A percentile compares a stretch with the other conserved stretches of the same genome.
Evolutionary conservation across 805 yeast species (phyloP).

Genomic region (Ogataea corticis): DNA sequence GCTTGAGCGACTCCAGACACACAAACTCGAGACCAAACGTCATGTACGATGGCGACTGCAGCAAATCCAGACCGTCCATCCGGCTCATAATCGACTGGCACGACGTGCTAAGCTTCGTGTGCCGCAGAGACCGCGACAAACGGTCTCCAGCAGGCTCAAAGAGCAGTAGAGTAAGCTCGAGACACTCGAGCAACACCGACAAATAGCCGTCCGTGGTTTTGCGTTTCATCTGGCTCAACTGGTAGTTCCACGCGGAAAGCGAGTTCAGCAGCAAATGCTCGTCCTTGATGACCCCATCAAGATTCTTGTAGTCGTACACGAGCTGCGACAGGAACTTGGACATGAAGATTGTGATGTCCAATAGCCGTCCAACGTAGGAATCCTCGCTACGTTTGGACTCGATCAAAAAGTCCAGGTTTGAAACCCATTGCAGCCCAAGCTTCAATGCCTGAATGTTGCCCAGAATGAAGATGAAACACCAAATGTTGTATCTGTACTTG

Average conservation of each 20-base stretch:
- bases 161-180: conserved; percentile 22
- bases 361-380: conserved; percentile 20
- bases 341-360: conserved; percentile 21
- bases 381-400: conserved; percentile 17
- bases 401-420: conserved; percentile 19
- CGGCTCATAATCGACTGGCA: conserved; percentile 10
- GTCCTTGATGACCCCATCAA: conserved; percentile 15
- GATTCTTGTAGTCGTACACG: conserved; percentile 19
- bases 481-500: conserved; percentile 23
- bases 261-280: conserved; percentile 22
- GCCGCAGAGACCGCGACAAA: conserved; percentile 11
- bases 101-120: conserved; percentile 8
- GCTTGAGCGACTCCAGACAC: conserved; percentile 10
- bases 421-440: conserved; percentile 31
- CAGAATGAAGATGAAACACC: conserved; percentile 30
- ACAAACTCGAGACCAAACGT: conserved; percentile 27
- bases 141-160: conserved; percentile 20
- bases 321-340: conserved; percentile 25
- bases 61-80: conserved; percentile 10
- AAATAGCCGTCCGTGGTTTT: conserved; percentile 8
- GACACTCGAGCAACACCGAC: conserved; percentile 9
- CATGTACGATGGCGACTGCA: conserved; percentile 22
- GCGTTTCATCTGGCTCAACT: conserved; percentile 12
- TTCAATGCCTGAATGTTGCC: conserved; percentile 29
- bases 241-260: conserved; percentile 26